Conservation (phyloP, 352 stramenopile species). For the Pythium angustatum region DNA sequence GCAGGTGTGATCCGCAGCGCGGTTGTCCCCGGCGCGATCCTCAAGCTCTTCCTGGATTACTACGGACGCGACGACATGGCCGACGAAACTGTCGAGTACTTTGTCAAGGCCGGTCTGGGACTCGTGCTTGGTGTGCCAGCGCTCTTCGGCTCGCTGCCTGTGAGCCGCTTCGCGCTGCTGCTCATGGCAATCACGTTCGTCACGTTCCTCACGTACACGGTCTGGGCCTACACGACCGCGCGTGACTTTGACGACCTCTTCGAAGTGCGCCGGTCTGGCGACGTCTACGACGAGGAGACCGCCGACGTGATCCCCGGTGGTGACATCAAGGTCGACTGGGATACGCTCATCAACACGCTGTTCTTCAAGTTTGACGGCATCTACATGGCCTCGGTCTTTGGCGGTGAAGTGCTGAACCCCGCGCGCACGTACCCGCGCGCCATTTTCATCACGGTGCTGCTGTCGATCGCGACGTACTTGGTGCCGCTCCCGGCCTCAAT, state of each 20-base stretch:
- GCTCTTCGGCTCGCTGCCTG: slow-evolving; percentile 37
- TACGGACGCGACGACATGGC: slow-evolving; percentile 34
- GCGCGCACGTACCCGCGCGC: slow-evolving; percentile 71
- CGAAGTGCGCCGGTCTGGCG: slow-evolving; percentile 73
- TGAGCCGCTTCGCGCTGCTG: slow-evolving; percentile 33
- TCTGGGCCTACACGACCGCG: slow-evolving; percentile 41
- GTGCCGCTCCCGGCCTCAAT: slow-evolving; percentile 87
- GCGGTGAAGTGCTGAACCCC: slow-evolving; percentile 81
- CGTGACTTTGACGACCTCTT: slow-evolving; percentile 87
- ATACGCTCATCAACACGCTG: slow-evolving; percentile 86
- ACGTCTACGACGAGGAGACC: slow-evolving; percentile 28
- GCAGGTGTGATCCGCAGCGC: slow-evolving; percentile 48
- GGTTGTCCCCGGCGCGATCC: slow-evolving; percentile 50
- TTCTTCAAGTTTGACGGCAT: slow-evolving; percentile 95
- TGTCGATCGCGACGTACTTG: slow-evolving; percentile 74
- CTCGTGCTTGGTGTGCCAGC: slow-evolving; percentile 37
- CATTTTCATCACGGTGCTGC: slow-evolving; percentile 70
- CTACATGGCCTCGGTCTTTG: slow-evolving; percentile 83
- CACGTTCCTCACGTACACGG: slow-evolving; percentile 83
- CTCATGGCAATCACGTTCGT: slow-evolving; percentile 48
- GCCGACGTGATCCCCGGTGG: slow-evolving; percentile 29
- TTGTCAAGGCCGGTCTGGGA: slow-evolving; percentile 36
- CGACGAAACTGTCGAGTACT: slow-evolving; percentile 31
- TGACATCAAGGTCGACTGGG: slow-evolving; percentile 48
- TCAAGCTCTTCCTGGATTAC: slow-evolving; percentile 41